Conservation (phyloP, 805 yeast species). For the Yarrowia bubula region DNA sequence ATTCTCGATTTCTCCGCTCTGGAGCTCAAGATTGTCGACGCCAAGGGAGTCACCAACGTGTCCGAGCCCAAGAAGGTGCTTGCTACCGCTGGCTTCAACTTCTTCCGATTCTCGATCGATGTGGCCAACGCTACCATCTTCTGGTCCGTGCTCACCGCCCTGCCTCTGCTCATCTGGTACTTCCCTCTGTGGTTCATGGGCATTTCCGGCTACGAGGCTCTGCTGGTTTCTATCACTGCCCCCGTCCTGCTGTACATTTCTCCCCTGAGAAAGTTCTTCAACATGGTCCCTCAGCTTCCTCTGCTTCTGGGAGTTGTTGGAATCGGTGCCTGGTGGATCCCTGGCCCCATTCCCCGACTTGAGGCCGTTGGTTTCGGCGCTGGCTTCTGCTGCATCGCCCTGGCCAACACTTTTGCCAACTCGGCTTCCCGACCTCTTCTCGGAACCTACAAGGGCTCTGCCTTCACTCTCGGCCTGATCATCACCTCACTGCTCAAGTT, state of each 20-base stretch:
- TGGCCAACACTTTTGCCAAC: slow-evolving; percentile 53
- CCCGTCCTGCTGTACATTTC: slow-evolving; percentile 57
- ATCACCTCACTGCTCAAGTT: slow-evolving; percentile 72
- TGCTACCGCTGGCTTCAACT: slow-evolving; percentile 35
- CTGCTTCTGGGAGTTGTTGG: slow-evolving; percentile 59
- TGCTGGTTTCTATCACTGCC: slow-evolving; percentile 54
- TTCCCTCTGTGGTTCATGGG: slow-evolving; percentile 99
- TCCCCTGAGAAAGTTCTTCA: slow-evolving; percentile 44
- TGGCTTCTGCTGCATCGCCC: slow-evolving; percentile 57
- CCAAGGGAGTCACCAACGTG: slow-evolving; percentile 6
- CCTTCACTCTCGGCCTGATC: slow-evolving; percentile 70
- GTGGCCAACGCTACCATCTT: slow-evolving; percentile 68
- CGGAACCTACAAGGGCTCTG: slow-evolving; percentile 47
- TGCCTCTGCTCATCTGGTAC: slow-evolving; percentile 89
- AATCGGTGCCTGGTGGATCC: slow-evolving; percentile 69
- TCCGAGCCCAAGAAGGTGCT: slow-evolving; percentile 30
- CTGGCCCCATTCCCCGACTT: slow-evolving; percentile 68
- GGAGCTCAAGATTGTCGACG: slow-evolving; percentile 46
- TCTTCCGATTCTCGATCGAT: slow-evolving; percentile 37
- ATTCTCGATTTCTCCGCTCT: slow-evolving; percentile 64
- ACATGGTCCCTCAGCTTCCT: slow-evolving; percentile 51
- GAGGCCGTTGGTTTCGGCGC: slow-evolving; percentile 64
- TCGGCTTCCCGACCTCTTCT: slow-evolving; percentile 38
- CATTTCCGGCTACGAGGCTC: slow-evolving; percentile 87
- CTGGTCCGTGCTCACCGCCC: slow-evolving; percentile 81